Evolutionary conservation across 768 basidiomycete species (phyloP).

Genomic region (Leccinum broughii): DNA sequence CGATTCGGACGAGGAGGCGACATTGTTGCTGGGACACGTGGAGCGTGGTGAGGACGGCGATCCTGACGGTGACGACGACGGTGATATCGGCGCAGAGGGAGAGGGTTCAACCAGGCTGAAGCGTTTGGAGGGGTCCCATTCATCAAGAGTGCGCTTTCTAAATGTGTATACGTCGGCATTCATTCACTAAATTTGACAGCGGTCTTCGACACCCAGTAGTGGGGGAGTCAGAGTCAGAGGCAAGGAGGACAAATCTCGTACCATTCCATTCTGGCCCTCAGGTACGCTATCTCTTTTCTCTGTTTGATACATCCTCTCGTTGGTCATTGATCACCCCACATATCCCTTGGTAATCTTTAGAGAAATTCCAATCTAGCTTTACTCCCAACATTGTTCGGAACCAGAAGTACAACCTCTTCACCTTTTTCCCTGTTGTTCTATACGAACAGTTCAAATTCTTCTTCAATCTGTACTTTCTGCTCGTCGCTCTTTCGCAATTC

Average conservation of each 20-base stretch:
- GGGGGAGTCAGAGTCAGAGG: slow-evolving; percentile 10
- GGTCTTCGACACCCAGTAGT: slow-evolving; percentile 22
- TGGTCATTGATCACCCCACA: slow-evolving; percentile 2
- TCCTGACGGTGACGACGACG: slow-evolving; percentile 39
- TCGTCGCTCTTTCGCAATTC: slow-evolving; percentile 96
- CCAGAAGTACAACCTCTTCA: slow-evolving; percentile 96
- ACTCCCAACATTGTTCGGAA: slow-evolving; percentile 94
- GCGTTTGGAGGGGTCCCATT: slow-evolving; percentile 27
- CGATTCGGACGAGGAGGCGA: slow-evolving; percentile 63
- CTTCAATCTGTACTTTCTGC: slow-evolving; percentile 97
- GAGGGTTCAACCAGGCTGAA: slow-evolving; percentile 28
- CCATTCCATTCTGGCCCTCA: slow-evolving; percentile 74
- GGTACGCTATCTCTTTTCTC: slow-evolving; percentile 39
- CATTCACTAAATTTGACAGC: slow-evolving; percentile 13
- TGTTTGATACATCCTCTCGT: not conserved
- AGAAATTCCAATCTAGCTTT: slow-evolving; percentile 68
- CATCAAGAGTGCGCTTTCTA: slow-evolving; percentile 17
- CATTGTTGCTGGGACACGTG: slow-evolving; percentile 42
- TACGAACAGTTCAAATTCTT: slow-evolving; percentile 99
- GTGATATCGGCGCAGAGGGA: slow-evolving; percentile 35
- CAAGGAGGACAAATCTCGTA: slow-evolving; percentile 70
- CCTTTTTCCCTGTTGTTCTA: slow-evolving; percentile 96
- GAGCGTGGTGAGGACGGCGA: slow-evolving; percentile 38
- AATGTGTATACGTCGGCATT: not conserved
- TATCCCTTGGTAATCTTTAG: slow-evolving; percentile 35